These are phyloP conservation scores for Diutina catenulata DNA, from an alignment of 1,139 yeast species.

Conservation along the genomic window DNA sequence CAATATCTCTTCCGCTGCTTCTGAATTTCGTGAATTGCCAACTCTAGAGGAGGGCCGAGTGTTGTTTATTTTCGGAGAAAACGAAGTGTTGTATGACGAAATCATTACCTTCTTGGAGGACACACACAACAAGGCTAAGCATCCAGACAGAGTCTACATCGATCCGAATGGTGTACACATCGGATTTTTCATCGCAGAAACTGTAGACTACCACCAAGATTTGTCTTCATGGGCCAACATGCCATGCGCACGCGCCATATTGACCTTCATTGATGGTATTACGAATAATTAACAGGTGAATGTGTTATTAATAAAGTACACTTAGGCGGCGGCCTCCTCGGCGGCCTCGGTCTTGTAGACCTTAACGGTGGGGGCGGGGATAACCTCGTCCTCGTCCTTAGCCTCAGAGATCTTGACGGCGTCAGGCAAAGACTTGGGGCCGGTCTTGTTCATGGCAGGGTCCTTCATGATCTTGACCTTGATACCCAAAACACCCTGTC, in stretches of 20 bases:
- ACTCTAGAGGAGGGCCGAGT: slow-evolving; percentile 5
- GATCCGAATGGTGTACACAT: slow-evolving; percentile 6
- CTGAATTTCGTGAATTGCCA: not conserved
- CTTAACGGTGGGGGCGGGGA: slow-evolving; percentile 79
- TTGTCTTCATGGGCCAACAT: not conserved
- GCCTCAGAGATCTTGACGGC: slow-evolving; percentile 92
- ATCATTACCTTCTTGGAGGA: slow-evolving; percentile 3
- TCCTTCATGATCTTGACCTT: slow-evolving; percentile 99
- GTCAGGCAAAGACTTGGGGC: slow-evolving; percentile 94
- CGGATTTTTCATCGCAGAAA: slow-evolving; percentile 5
- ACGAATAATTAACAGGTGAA: no score
- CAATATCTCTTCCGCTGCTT: not conserved
- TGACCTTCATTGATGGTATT: not conserved
- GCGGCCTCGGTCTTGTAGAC: slow-evolving; percentile 29
- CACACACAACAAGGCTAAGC: not conserved
- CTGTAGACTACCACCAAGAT: not conserved
- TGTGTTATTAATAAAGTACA: not conserved
- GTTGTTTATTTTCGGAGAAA: slow-evolving; percentile 4
- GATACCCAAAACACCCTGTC: slow-evolving; percentile 99
- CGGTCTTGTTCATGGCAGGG: slow-evolving; percentile 83
- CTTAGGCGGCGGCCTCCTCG: not conserved
- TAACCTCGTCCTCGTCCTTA: slow-evolving; percentile 81
- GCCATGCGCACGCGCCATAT: not conserved
- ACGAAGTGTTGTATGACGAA: slow-evolving; percentile 6
- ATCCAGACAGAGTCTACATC: slow-evolving; percentile 5